Evolutionary conservation across 352 stramenopile genomes (phyloP).

Genomic region (Pythium biforme): DNA sequence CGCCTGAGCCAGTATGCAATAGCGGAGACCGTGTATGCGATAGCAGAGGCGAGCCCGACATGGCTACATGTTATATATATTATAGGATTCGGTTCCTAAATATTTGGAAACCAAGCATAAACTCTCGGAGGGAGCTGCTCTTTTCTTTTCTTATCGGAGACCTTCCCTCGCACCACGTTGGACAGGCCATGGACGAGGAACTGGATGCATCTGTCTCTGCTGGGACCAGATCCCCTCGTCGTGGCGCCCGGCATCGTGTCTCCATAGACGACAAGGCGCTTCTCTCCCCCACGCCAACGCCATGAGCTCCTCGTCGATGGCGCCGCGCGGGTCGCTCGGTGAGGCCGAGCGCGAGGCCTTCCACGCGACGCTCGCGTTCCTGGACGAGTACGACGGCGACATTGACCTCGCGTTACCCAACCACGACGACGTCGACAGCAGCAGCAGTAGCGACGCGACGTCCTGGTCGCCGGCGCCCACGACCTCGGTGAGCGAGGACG

Average conservation of each 20-base stretch:
- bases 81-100: not conserved
- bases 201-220: too few relatives aligned
- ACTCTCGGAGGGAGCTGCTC: too few relatives aligned
- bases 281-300: too few relatives aligned
- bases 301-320: slow-evolving; percentile 5
- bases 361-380: slow-evolving; percentile 27
- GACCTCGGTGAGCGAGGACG: slow-evolving; percentile 10
- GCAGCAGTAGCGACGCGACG: slow-evolving; percentile 5
- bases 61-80: not conserved
- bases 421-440: slow-evolving; percentile 6
- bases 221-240: not conserved
- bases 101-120: not conserved
- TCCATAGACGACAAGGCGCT: too few relatives aligned
- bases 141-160: slow-evolving; percentile 4
- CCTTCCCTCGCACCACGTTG: not conserved
- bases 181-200: not conserved
- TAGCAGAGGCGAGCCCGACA: not conserved
- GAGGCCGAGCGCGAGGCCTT: slow-evolving; percentile 23
- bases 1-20: not conserved
- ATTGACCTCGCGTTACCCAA: slow-evolving; percentile 18
- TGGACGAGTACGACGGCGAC: slow-evolving; percentile 29
- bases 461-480: slow-evolving; percentile 15
- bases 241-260: not conserved
- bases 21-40: not conserved
- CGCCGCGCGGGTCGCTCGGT: slow-evolving; percentile 4